These are phyloP conservation scores for Solanum clarkiae DNA, from an alignment of 257 asterid genomes.

Conservation along the genomic window DNA sequence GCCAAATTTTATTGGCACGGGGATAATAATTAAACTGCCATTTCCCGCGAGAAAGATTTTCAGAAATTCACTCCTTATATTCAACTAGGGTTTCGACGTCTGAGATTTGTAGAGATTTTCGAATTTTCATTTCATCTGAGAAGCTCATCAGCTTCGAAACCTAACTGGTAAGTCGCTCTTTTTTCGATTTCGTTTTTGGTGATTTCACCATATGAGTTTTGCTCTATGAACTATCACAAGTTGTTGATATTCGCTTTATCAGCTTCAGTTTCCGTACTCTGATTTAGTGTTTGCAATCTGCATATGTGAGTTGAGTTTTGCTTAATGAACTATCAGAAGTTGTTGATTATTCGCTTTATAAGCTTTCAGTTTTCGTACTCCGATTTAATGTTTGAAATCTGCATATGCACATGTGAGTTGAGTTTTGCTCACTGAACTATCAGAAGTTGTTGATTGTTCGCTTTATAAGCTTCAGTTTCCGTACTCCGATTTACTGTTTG, in stretches of 20 bases:
- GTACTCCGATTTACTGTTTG: no score
- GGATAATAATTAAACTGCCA: background rate
- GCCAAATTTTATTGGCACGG: background rate
- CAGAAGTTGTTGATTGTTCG: background rate
- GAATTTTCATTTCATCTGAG: background rate
- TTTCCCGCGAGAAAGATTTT: background rate
- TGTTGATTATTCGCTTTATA: background rate
- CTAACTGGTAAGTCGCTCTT: background rate
- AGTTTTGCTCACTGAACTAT: background rate
- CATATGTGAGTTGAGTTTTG: background rate
- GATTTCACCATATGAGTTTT: background rate
- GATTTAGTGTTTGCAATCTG: background rate
- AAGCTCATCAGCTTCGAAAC: background rate
- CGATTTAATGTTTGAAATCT: no score
- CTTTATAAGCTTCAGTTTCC: background rate
- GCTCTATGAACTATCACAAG: background rate
- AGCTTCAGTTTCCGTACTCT: background rate
- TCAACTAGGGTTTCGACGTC: background rate
- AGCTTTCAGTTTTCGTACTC: background rate
- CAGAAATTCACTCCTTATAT: background rate
- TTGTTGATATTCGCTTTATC: background rate
- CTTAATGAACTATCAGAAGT: background rate
- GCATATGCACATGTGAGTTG: background rate
- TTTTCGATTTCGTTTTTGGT: background rate
- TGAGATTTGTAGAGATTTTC: background rate